These are phyloP conservation scores for Saccharomyces eubayanus DNA, from an alignment of 805 yeast genomes.

Conservation along the genomic window DNA sequence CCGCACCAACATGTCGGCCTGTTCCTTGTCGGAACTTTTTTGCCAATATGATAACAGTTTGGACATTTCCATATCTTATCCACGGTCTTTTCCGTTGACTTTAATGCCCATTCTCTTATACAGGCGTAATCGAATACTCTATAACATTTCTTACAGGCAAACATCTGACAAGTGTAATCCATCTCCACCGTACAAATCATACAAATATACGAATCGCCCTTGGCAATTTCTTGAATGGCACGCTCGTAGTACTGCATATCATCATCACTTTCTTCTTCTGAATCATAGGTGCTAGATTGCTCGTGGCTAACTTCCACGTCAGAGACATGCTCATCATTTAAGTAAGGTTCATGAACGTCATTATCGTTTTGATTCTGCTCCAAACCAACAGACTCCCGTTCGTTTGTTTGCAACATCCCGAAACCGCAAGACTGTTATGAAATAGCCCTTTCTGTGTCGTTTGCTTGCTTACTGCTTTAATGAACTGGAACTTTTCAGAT, in stretches of 20 bases:
- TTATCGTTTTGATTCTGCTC: background rate
- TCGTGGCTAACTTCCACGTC: conserved; percentile 1
- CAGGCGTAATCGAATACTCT: conserved; percentile 83
- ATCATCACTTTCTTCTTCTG: conserved; percentile 9
- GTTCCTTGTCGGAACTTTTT: conserved; percentile 47
- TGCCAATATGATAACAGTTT: conserved; percentile 40
- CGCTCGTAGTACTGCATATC: conserved; percentile 27
- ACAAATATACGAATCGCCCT: conserved; percentile 66
- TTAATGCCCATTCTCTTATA: conserved; percentile 75
- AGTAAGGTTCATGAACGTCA: background rate
- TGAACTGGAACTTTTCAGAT: background rate
- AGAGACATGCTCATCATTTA: background rate
- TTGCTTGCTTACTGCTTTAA: background rate
- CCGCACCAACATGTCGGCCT: conserved; percentile 76
- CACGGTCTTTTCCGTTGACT: conserved; percentile 58
- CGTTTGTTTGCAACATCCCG: background rate
- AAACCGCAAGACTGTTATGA: background rate
- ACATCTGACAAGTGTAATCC: conserved; percentile 53
- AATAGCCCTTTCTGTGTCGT: background rate
- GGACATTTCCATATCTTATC: conserved; percentile 80
- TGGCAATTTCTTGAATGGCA: conserved; percentile 25
- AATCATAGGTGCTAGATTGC: conserved; percentile 2
- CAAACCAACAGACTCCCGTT: background rate
- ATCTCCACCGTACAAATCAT: conserved; percentile 83
- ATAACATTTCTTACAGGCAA: conserved; percentile 73